A percentile compares a stretch with the other conserved stretches of the same genome.
Conservation (phyloP, 2,329 filamentous ascomycete species). For the Knoxdaviesia proteae region DNA sequence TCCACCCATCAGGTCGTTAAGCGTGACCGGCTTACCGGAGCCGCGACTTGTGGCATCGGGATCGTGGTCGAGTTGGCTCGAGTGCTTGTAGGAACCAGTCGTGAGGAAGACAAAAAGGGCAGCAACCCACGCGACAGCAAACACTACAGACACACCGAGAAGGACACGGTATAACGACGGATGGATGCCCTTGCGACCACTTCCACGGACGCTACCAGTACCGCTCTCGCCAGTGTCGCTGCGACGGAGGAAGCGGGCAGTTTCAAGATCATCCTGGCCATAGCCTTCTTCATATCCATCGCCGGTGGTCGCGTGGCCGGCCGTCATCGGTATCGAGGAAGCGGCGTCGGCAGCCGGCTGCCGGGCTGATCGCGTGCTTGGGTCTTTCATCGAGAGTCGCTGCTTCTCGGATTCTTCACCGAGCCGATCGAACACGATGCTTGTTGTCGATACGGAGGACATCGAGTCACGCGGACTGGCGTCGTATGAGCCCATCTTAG, state of each 20-base stretch:
- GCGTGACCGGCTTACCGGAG: slow-evolving; percentile 49
- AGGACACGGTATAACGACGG: slow-evolving; percentile 40
- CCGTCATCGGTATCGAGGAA: neutral
- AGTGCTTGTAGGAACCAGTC: slow-evolving; percentile 43
- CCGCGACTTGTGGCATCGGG: slow-evolving; percentile 43
- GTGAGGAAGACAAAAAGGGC: slow-evolving; percentile 47
- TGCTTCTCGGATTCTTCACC: slow-evolving; percentile 28
- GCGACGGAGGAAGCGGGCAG: slow-evolving; percentile 27
- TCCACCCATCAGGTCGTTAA: slow-evolving; percentile 48
- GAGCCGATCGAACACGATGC: slow-evolving; percentile 60
- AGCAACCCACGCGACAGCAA: slow-evolving; percentile 46
- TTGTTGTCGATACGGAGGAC: slow-evolving; percentile 68
- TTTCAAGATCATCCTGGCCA: slow-evolving; percentile 20
- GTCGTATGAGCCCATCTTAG: neutral
- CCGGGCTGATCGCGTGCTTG: neutral
- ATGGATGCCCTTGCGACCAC: slow-evolving; percentile 33
- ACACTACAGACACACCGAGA: slow-evolving; percentile 37
- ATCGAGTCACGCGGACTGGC: slow-evolving; percentile 31
- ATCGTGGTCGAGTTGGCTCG: slow-evolving; percentile 42
- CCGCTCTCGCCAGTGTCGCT: slow-evolving; percentile 14
- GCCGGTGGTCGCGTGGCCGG: slow-evolving; percentile 1
- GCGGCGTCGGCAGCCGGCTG: neutral
- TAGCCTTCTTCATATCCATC: slow-evolving; percentile 4
- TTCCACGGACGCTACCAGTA: neutral
- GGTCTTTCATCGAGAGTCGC: slow-evolving; percentile 5